Conservation (phyloP, 139 green algal genomes). For the Nannochloris sp. region DNA sequence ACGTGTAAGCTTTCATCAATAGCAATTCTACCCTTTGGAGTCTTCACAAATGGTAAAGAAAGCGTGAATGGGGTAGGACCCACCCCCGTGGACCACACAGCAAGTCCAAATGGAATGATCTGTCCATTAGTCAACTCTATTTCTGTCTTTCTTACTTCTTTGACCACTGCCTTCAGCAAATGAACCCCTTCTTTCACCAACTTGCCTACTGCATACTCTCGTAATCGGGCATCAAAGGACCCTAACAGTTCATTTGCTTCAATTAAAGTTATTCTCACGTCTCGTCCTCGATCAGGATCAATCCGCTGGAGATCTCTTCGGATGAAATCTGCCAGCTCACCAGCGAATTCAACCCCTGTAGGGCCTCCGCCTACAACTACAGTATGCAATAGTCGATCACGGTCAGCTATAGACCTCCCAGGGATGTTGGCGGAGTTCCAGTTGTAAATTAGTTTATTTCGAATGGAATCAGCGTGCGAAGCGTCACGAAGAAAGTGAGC, state of each 20-base stretch:
- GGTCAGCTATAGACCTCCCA: slow-evolving; percentile 23
- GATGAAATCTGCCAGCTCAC: slow-evolving; percentile 49
- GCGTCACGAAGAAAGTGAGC: slow-evolving; percentile 64
- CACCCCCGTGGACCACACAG: slow-evolving; percentile 85
- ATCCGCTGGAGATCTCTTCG: slow-evolving; percentile 28
- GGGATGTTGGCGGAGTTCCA: slow-evolving; percentile 60
- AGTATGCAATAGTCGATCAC: slow-evolving; percentile 57
- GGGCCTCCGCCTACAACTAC: slow-evolving; percentile 83
- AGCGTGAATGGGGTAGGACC: slow-evolving; percentile 73
- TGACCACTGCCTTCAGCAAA: slow-evolving; percentile 60
- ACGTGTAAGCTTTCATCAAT: slow-evolving; percentile 51
- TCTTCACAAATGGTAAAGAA: slow-evolving; percentile 73
- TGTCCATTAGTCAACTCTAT: slow-evolving; percentile 60
- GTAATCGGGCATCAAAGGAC: slow-evolving; percentile 62
- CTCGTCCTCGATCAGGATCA: slow-evolving; percentile 18
- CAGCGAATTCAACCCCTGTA: slow-evolving; percentile 77
- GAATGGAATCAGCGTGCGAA: slow-evolving; percentile 47
- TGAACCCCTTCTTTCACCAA: slow-evolving; percentile 59
- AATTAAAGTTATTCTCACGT: slow-evolving; percentile 59
- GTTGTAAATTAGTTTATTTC: slow-evolving; percentile 59
- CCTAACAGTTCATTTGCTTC: slow-evolving; percentile 73
- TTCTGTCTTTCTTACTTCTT: slow-evolving; percentile 22
- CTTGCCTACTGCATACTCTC: slow-evolving; percentile 70
- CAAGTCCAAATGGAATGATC: slow-evolving; percentile 70
- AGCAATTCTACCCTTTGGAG: slow-evolving; percentile 39